Conservation (phyloP, 345 rosid genomes). For the Aethionema arabicum region DNA sequence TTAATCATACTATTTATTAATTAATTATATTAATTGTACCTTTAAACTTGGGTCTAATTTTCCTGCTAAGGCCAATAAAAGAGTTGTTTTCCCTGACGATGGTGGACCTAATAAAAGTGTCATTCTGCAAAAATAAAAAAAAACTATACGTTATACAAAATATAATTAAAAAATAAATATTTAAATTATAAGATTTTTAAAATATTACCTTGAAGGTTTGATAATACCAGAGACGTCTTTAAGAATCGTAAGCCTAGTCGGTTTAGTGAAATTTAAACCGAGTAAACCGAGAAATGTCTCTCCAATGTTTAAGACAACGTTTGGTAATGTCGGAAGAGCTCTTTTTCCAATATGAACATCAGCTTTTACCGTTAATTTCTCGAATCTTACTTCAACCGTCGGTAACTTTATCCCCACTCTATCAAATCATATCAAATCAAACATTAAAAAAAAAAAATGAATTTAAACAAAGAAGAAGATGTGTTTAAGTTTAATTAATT, state of each 20-base stretch:
- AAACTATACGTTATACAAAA: neutral
- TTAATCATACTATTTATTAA: neutral
- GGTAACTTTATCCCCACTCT: conserved; percentile 88
- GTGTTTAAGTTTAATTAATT: neutral
- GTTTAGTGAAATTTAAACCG: conserved; percentile 59
- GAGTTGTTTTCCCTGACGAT: conserved; percentile 83
- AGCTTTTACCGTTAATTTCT: conserved; percentile 69
- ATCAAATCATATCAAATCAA: conserved; percentile 12
- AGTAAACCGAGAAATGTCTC: conserved; percentile 56
- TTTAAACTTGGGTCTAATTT: conserved; percentile 63
- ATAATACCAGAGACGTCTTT: conserved; percentile 70
- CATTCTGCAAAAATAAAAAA: conserved; percentile 47
- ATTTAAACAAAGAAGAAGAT: too few relatives aligned
- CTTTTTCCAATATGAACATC: conserved; percentile 76
- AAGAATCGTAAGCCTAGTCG: conserved; percentile 72
- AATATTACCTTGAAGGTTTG: conserved; percentile 72
- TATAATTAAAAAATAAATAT: conserved; percentile 11
- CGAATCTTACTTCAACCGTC: conserved; percentile 78
- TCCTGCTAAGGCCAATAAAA: conserved; percentile 74
- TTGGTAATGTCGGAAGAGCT: conserved; percentile 87
- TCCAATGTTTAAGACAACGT: conserved; percentile 60
- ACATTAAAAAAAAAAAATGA: neutral
- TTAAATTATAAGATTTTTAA: too few relatives aligned
- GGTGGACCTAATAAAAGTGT: conserved; percentile 81
- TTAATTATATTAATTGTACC: conserved; percentile 37